Conservation (phyloP, 495 filamentous ascomycete species). For the Hypoxylon perforatum region DNA sequence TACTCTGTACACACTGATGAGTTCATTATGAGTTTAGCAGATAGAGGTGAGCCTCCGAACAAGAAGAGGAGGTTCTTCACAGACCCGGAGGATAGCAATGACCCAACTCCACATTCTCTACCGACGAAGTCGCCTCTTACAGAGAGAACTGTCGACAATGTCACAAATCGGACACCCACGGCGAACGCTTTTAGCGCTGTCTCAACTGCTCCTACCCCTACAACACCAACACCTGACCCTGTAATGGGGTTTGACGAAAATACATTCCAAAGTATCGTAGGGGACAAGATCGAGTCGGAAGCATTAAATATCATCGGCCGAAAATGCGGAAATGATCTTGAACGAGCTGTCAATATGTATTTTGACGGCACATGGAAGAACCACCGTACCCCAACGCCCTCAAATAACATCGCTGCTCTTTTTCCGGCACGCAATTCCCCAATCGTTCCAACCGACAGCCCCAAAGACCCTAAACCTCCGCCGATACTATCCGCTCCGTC, state of each 20-base stretch:
- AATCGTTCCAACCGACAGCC: slow-evolving; percentile 6
- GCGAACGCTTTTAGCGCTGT: background rate
- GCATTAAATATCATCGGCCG: slow-evolving; percentile 63
- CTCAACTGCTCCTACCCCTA: background rate
- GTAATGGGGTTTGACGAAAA: slow-evolving; percentile 70
- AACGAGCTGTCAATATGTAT: slow-evolving; percentile 83
- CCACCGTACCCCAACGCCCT: slow-evolving; percentile 26
- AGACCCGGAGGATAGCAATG: slow-evolving; percentile 59
- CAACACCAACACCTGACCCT: slow-evolving; percentile 15
- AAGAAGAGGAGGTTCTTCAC: slow-evolving; percentile 88
- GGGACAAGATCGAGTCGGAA: slow-evolving; percentile 67
- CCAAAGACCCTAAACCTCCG: slow-evolving; percentile 16
- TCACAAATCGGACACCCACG: slow-evolving; percentile 6
- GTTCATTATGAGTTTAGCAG: slow-evolving; percentile 63
- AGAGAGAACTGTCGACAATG: slow-evolving; percentile 30
- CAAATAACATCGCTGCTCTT: slow-evolving; percentile 22
- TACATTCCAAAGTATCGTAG: slow-evolving; percentile 76
- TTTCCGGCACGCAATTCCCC: slow-evolving; percentile 12
- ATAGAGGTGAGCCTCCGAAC: slow-evolving; percentile 69
- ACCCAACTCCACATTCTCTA: slow-evolving; percentile 13
- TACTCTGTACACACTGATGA: slow-evolving; percentile 1
- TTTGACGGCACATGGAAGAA: slow-evolving; percentile 93
- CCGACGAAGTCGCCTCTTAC: slow-evolving; percentile 35
- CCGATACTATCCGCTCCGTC: slow-evolving; percentile 10
- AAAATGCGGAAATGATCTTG: slow-evolving; percentile 71